Conservation (phyloP, 2,329 filamentous ascomycete species). For the Hirsutella thompsonii region DNA sequence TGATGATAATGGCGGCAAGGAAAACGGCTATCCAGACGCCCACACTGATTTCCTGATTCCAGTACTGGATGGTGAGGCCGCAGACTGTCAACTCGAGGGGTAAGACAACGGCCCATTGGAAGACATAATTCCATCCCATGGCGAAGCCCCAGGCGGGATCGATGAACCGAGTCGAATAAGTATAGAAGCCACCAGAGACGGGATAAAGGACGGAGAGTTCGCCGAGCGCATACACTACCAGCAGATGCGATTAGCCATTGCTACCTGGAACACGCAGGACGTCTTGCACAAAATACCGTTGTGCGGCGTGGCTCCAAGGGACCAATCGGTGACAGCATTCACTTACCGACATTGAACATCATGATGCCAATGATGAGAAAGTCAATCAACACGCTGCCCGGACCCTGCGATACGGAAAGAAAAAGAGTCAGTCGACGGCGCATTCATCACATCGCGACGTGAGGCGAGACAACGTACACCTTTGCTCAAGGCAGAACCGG, state of each 20-base stretch:
- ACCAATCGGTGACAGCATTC: no score
- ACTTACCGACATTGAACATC: constrained; percentile 34
- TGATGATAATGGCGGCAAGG: constrained; percentile 27
- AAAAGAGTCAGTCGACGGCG: background rate
- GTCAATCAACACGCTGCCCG: constrained; percentile 21
- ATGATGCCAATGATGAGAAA: constrained; percentile 38
- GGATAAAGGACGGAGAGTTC: constrained; percentile 46
- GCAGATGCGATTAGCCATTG: background rate
- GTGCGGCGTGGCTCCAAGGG: no score
- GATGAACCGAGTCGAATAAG: constrained; percentile 44
- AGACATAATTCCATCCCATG: constrained; percentile 36
- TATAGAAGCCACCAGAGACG: constrained; percentile 46
- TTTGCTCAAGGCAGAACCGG: constrained; percentile 32
- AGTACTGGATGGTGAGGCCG: constrained; percentile 36
- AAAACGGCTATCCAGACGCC: constrained; percentile 40
- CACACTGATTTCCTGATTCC: constrained; percentile 29
- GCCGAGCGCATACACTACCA: constrained; percentile 38
- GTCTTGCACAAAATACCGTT: no score
- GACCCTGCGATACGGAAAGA: constrained; percentile 12
- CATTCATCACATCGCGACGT: background rate
- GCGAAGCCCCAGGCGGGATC: constrained; percentile 44
- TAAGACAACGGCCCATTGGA: constrained; percentile 34
- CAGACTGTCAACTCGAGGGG: constrained; percentile 36
- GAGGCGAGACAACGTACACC: constrained; percentile 23
- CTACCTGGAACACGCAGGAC: no score